Evolutionary conservation across 2,329 filamentous ascomycete genomes (phyloP).

Genomic region (Xylaria sp.): DNA sequence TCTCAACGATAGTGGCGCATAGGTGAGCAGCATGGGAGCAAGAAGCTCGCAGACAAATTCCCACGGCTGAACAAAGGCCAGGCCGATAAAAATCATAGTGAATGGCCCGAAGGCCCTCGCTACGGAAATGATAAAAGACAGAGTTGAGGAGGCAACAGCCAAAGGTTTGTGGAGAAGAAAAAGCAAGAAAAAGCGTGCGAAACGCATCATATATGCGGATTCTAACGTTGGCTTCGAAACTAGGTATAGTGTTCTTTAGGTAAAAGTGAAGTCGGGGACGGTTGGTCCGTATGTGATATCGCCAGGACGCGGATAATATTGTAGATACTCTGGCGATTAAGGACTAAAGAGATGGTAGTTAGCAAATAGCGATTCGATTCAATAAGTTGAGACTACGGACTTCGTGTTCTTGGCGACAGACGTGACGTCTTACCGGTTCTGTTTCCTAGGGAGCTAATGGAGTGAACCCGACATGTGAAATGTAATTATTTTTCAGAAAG

Average conservation of each 20-base stretch:
- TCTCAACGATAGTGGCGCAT: slow-evolving; percentile 3
- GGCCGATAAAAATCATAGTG: not conserved
- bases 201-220: too few relatives aligned
- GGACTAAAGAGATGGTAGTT: not conserved
- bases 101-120: too few relatives aligned
- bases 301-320: not conserved
- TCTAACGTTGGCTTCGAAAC: too few relatives aligned
- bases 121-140: too few relatives aligned
- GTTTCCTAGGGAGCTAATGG: not conserved
- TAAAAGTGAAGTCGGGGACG: not conserved
- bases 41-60: not conserved
- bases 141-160: too few relatives aligned
- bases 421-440: not conserved
- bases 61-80: not conserved
- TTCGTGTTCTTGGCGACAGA: not conserved
- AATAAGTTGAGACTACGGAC: not conserved
- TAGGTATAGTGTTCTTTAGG: too few relatives aligned
- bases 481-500: not conserved
- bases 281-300: not conserved
- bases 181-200: too few relatives aligned
- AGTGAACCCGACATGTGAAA: not conserved
- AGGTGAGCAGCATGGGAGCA: not conserved
- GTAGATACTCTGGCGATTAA: not conserved
- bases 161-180: too few relatives aligned
- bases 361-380: not conserved